Conservation (phyloP, 169 alveolate species). For the Toxoplasma gondii region DNA sequence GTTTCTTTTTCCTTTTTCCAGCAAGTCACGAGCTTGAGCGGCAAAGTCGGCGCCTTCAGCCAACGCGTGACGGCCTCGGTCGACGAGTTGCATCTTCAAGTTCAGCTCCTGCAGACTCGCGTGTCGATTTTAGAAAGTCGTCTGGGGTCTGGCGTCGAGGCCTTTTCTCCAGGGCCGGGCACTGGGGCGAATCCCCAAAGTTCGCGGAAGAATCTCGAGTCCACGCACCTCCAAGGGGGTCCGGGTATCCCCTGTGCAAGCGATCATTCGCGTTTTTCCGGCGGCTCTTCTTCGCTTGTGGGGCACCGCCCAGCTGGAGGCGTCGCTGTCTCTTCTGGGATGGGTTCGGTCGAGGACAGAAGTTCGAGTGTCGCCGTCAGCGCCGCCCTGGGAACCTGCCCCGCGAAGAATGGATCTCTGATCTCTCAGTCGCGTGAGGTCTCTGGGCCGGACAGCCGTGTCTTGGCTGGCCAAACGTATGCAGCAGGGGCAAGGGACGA, state of each 20-base stretch:
- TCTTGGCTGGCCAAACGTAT: too few species aligned
- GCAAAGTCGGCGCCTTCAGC: conserved; percentile 43
- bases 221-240: not conserved
- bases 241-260: not conserved
- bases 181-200: not conserved
- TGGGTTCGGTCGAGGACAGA: too few species aligned
- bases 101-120: conserved; percentile 28
- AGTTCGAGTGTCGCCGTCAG: too few species aligned
- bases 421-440: too few species aligned
- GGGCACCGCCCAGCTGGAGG: too few species aligned
- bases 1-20: not conserved
- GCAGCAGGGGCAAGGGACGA: too few species aligned
- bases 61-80: conserved; percentile 15
- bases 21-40: conserved; percentile 28
- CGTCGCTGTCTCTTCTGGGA: too few species aligned
- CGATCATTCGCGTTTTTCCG: not conserved
- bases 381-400: too few species aligned
- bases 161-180: not conserved
- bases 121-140: conserved; percentile 14
- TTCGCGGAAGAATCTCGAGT: not conserved
- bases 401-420: too few species aligned
- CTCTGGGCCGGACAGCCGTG: too few species aligned
- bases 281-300: too few species aligned
- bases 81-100: conserved; percentile 32
- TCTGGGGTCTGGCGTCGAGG: not conserved